phyloP scores from a whole-genome alignment of 129 eudicot genomes.

The Flaveria trinervia region DNA sequence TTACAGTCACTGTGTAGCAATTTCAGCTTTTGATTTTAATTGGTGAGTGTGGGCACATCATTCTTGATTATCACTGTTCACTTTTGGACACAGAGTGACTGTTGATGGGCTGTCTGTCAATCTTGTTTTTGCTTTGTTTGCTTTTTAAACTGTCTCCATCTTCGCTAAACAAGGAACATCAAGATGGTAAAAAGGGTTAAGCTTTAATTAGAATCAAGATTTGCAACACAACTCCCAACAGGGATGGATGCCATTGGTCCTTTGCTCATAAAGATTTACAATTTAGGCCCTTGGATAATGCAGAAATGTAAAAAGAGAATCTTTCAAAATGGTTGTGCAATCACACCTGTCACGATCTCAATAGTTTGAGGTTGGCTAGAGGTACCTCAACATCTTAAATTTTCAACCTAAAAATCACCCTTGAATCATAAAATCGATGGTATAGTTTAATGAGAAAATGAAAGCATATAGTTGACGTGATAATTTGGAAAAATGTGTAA shows the following conservation, averaged over 20 bases:
- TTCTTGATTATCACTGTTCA: background rate
- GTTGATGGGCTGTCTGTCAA: constrained; percentile 32
- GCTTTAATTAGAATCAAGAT: constrained; percentile 25
- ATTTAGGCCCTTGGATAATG: background rate
- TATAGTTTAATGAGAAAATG: too few species aligned
- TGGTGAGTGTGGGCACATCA: constrained; percentile 21
- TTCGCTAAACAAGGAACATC: constrained; percentile 18
- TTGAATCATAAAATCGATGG: too few species aligned
- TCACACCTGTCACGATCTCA: constrained; percentile 33
- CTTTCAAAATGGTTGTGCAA: background rate
- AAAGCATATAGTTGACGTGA: too few species aligned
- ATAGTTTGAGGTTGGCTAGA: constrained; percentile 1
- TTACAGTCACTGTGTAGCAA: constrained; percentile 40
- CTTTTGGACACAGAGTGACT: background rate
- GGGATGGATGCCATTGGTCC: constrained; percentile 13
- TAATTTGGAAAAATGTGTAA: too few species aligned
- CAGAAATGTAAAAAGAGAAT: background rate
- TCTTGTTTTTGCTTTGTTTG: constrained; percentile 30
- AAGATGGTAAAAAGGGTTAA: constrained; percentile 15
- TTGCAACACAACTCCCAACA: constrained; percentile 9
- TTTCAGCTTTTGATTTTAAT: constrained; percentile 49
- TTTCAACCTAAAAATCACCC: too few species aligned
- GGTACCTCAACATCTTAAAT: background rate
- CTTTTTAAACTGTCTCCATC: constrained; percentile 26
- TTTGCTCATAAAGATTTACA: constrained; percentile 3